These are phyloP conservation scores for Cryptosporidium sp. DNA, from an alignment of 169 alveolate genomes.

Conservation along the genomic window DNA sequence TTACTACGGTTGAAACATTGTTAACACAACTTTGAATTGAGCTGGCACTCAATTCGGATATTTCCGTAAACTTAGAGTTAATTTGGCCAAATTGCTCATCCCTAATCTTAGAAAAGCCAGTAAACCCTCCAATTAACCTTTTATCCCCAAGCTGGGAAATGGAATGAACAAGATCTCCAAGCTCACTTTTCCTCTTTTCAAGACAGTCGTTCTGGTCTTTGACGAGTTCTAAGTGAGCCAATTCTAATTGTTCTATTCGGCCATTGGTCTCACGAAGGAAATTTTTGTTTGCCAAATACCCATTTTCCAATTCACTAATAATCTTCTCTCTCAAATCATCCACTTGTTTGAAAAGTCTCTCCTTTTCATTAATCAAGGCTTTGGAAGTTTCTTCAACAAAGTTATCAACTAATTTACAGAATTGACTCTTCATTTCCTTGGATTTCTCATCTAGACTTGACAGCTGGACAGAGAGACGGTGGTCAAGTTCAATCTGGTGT, in stretches of 20 bases:
- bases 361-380: not conserved
- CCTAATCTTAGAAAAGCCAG: not conserved
- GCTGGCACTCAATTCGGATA: constrained; percentile 7
- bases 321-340: constrained; percentile 20
- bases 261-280: constrained; percentile 16
- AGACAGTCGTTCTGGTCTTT: constrained; percentile 11
- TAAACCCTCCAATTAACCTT: constrained; percentile 11
- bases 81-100: not conserved
- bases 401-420: constrained; percentile 29
- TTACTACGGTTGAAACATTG: constrained; percentile 20
- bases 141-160: constrained; percentile 5
- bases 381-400: constrained; percentile 45
- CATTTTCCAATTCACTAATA: constrained; percentile 2
- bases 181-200: constrained; percentile 17
- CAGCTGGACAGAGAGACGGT: constrained; percentile 6
- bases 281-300: constrained; percentile 11
- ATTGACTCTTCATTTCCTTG: constrained; percentile 20
- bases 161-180: not conserved
- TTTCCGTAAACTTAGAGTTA: not conserved
- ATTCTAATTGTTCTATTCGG: not conserved
- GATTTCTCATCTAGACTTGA: constrained; percentile 18
- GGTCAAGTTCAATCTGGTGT: constrained; percentile 20
- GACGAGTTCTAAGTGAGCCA: not conserved
- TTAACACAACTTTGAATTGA: constrained; percentile 21
- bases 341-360: constrained; percentile 17